phyloP scores from a whole-genome alignment of 2,329 filamentous ascomycete species.

The Arachnomyces sp. region DNA sequence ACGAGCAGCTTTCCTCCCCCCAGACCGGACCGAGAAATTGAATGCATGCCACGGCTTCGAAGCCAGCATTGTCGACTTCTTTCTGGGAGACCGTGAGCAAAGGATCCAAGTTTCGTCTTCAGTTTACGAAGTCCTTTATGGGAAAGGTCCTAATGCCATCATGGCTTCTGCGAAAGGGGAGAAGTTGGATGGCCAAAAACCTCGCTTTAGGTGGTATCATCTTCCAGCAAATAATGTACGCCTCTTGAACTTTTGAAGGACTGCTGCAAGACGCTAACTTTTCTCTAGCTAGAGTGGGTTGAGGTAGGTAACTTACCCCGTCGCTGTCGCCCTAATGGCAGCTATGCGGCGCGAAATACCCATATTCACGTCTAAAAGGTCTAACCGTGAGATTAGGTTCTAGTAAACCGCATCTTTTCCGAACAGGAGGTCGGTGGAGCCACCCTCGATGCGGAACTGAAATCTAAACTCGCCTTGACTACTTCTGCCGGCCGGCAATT shows the following conservation, averaged over 20 bases:
- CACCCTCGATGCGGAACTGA: not conserved
- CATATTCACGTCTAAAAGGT: not conserved
- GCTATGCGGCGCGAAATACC: too few species aligned
- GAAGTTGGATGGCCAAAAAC: conserved; percentile 1
- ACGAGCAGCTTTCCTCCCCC: conserved; percentile 1
- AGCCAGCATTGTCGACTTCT: conserved; percentile 3
- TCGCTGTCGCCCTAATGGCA: too few species aligned
- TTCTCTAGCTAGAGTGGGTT: conserved; percentile 5
- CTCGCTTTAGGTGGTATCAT: conserved; percentile 5
- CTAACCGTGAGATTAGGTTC: not conserved
- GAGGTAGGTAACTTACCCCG: conserved; percentile 2
- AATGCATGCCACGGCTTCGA: conserved; percentile 3
- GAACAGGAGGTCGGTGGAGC: not conserved
- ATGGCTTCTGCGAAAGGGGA: conserved; percentile 3
- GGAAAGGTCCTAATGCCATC: conserved; percentile 4
- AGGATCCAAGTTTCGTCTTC: conserved; percentile 2
- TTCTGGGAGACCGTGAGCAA: conserved; percentile 2
- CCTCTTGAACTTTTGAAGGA: not conserved
- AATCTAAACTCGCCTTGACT: conserved; percentile 3
- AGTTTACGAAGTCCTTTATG: conserved; percentile 4
- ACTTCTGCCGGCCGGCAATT: conserved; percentile 2
- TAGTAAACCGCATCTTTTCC: conserved; percentile 2
- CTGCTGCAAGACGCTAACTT: not conserved
- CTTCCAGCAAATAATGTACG: conserved; percentile 6
- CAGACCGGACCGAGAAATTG: conserved; percentile 1